A percentile compares a stretch with the other conserved stretches of the same genome.
phyloP scores from a whole-genome alignment of 2,329 filamentous ascomycete species.

The Neopestalotiopsis rosae region DNA sequence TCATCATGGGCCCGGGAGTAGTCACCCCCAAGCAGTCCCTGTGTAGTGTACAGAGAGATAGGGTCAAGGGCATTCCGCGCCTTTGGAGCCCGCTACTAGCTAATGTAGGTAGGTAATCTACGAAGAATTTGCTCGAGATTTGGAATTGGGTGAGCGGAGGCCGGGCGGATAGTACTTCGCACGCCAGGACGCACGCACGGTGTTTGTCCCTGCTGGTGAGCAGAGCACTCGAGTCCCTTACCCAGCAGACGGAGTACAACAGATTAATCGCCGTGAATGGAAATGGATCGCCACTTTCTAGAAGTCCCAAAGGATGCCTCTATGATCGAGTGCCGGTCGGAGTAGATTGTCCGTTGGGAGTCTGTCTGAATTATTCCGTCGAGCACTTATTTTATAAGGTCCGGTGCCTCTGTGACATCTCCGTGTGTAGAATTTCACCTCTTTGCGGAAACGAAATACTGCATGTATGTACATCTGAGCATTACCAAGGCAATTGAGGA shows the following conservation, averaged over 20 bases:
- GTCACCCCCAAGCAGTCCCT: background rate
- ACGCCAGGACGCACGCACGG: background rate
- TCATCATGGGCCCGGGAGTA: background rate
- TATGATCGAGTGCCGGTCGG: background rate
- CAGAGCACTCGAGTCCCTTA: background rate
- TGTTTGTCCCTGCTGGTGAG: too few relatives aligned
- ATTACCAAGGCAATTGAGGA: background rate
- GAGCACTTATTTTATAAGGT: too few relatives aligned
- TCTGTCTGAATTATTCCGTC: background rate
- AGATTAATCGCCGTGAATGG: background rate
- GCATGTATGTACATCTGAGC: background rate
- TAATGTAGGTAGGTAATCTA: background rate
- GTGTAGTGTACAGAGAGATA: too few relatives aligned
- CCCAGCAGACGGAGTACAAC: background rate
- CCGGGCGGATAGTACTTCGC: background rate
- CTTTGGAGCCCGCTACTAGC: background rate
- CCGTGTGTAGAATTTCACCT: too few relatives aligned
- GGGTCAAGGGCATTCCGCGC: background rate
- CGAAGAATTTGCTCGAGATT: background rate
- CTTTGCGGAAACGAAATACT: background rate
- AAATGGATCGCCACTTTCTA: slow-evolving; percentile 1
- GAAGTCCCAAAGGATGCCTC: background rate
- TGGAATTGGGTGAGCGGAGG: background rate
- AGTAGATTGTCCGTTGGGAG: background rate
- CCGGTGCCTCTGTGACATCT: too few relatives aligned